These are phyloP conservation scores for Amanita polypyramis DNA, from an alignment of 768 basidiomycete genomes.

Conservation along the genomic window DNA sequence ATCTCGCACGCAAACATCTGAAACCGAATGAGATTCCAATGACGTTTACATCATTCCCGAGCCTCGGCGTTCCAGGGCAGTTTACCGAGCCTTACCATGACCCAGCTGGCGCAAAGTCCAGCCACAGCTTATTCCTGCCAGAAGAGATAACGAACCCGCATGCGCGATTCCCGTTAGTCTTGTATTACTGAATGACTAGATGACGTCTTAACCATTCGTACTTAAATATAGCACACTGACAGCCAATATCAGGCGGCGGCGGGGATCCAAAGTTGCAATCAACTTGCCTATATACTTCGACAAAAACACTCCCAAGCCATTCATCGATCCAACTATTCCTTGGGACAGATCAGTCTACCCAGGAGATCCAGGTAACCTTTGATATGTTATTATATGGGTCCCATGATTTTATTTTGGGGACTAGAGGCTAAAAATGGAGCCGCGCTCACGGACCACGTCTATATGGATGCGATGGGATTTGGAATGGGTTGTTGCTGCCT, in stretches of 20 bases:
- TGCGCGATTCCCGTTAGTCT: conserved; percentile 90
- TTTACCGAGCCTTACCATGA: conserved; percentile 89
- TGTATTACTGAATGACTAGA: conserved; percentile 7
- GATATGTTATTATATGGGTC: background rate
- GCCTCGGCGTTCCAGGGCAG: conserved; percentile 76
- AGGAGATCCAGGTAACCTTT: conserved; percentile 66
- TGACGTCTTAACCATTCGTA: conserved; percentile 8
- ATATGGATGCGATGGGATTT: conserved; percentile 99
- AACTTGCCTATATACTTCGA: conserved; percentile 93
- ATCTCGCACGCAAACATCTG: conserved; percentile 74
- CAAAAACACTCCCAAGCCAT: conserved; percentile 75
- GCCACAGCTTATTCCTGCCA: conserved; percentile 89
- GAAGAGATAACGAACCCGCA: conserved; percentile 97
- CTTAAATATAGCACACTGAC: conserved; percentile 70
- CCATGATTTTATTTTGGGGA: background rate
- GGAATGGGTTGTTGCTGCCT: conserved; percentile 99
- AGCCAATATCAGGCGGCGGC: conserved; percentile 83
- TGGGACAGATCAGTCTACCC: conserved; percentile 75
- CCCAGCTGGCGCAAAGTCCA: conserved; percentile 69
- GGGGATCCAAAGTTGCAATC: conserved; percentile 91
- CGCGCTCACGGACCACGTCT: conserved; percentile 84
- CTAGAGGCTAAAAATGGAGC: conserved; percentile 86
- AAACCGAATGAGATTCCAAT: conserved; percentile 81
- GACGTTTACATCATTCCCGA: conserved; percentile 92
- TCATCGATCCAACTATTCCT: conserved; percentile 88